Evolutionary conservation across 78 protist genomes (phyloP).

Genomic region (Protostelium mycophagum): DNA sequence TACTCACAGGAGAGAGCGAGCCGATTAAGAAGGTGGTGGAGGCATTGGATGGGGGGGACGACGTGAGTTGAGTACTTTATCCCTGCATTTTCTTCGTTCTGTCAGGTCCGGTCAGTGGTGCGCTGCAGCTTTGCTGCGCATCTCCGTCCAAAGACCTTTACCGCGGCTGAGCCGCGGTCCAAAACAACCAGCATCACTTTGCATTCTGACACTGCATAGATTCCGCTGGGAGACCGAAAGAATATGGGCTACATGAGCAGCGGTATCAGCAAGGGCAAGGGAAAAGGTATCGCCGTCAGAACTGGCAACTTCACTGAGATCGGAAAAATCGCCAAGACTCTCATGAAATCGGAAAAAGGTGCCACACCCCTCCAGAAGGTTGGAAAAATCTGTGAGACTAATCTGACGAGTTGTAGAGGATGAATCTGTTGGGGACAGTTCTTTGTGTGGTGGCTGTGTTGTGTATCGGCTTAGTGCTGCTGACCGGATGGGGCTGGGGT

Average conservation of each 20-base stretch:
- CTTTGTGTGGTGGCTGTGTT: constrained; percentile 29
- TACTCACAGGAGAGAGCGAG: constrained; percentile 14
- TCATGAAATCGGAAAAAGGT: constrained; percentile 27
- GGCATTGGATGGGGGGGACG: background rate
- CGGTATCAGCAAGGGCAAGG: constrained; percentile 38
- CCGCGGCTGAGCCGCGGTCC: no score
- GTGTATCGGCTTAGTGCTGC: constrained; percentile 32
- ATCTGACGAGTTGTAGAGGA: constrained; percentile 12
- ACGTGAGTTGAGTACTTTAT: background rate
- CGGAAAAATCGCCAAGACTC: constrained; percentile 49
- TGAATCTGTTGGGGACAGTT: constrained; percentile 17
- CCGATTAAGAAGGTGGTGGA: background rate
- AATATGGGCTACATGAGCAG: constrained; percentile 28
- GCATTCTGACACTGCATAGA: no score
- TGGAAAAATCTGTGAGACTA: constrained; percentile 18
- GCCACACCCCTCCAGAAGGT: constrained; percentile 78
- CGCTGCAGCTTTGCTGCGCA: no score
- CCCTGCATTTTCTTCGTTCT: no score
- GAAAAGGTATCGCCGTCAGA: constrained; percentile 26
- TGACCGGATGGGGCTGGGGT: constrained; percentile 65
- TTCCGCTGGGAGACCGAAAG: background rate
- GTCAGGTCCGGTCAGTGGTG: no score
- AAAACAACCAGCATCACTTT: background rate
- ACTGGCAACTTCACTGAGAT: constrained; percentile 42
- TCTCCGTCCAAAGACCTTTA: no score